Conservation (phyloP, 192 early-diverging fungal genomes). For the Allomyces javanicus region DNA sequence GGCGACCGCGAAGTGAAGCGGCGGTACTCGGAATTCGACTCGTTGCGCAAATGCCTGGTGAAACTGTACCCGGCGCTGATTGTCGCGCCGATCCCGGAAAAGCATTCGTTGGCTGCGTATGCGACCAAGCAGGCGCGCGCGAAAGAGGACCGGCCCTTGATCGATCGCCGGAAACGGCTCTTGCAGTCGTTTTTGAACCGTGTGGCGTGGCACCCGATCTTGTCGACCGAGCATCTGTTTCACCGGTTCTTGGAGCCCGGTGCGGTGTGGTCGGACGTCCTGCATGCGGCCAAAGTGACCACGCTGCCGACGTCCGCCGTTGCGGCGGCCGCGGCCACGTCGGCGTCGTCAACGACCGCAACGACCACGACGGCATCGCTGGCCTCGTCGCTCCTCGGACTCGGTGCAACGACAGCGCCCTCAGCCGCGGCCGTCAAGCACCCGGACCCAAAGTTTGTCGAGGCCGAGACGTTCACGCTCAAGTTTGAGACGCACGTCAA, state of each 20-base stretch:
- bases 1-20: conserved; percentile 47
- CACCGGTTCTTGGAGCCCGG: conserved; percentile 77
- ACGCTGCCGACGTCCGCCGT: conserved; percentile 21
- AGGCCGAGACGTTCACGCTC: conserved; percentile 79
- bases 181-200: conserved; percentile 87
- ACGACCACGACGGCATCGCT: not conserved
- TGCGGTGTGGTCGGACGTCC: conserved; percentile 41
- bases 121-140: conserved; percentile 64
- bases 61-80: conserved; percentile 70
- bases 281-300: conserved; percentile 15
- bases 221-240: conserved; percentile 72
- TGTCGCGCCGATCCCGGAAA: conserved; percentile 92
- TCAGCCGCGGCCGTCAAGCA: conserved; percentile 33
- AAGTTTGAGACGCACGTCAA: conserved; percentile 64
- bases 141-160: conserved; percentile 76
- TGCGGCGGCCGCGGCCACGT: conserved; percentile 12
- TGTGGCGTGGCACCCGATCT: conserved; percentile 64
- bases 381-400: not conserved
- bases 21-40: conserved; percentile 93
- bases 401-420: conserved; percentile 5
- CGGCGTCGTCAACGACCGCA: conserved; percentile 2
- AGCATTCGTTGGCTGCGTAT: conserved; percentile 69
- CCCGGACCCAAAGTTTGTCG: conserved; percentile 66
- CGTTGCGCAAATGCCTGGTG: conserved; percentile 53
- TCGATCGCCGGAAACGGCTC: conserved; percentile 79